These are phyloP conservation scores for Lasiodiplodia citricola DNA, from an alignment of 2,329 filamentous ascomycete genomes.

Conservation along the genomic window DNA sequence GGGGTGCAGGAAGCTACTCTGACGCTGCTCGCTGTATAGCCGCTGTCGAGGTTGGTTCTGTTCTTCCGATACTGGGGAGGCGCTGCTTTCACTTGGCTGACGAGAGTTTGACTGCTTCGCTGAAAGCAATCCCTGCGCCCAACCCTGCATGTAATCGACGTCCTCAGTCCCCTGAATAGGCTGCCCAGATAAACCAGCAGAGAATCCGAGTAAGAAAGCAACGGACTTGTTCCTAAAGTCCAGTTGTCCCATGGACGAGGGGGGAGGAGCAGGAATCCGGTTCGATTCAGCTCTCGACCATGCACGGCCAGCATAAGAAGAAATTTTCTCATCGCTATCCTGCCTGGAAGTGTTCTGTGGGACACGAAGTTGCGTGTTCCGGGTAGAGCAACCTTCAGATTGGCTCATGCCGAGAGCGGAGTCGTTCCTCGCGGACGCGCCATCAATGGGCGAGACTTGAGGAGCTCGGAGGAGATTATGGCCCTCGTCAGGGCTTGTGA, in stretches of 20 bases:
- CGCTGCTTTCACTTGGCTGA: conserved; percentile 5
- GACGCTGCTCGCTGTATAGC: neutral
- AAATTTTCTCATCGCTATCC: neutral
- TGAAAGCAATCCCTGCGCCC: conserved; percentile 10
- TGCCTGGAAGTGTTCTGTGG: conserved; percentile 26
- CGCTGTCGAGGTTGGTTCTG: neutral
- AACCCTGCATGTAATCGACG: conserved; percentile 24
- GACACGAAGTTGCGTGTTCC: conserved; percentile 31
- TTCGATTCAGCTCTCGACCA: neutral
- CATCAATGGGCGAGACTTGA: conserved; percentile 21
- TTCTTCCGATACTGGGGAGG: neutral
- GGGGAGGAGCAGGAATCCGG: neutral
- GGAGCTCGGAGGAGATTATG: conserved; percentile 16
- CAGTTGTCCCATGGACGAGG: neutral
- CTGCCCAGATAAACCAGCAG: conserved; percentile 16
- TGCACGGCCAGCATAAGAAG: neutral
- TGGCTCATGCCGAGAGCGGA: neutral
- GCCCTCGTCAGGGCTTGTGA: conserved; percentile 23
- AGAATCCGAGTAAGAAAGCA: conserved; percentile 8
- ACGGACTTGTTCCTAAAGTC: conserved; percentile 22
- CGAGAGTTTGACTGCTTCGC: conserved; percentile 14
- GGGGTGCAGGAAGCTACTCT: neutral
- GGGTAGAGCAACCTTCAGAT: neutral
- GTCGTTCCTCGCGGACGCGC: neutral
- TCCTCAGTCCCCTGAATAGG: conserved; percentile 8